Evolutionary conservation across 1,284 basidiomycete species (phyloP).

Genomic region (Gomphus bonarii): DNA sequence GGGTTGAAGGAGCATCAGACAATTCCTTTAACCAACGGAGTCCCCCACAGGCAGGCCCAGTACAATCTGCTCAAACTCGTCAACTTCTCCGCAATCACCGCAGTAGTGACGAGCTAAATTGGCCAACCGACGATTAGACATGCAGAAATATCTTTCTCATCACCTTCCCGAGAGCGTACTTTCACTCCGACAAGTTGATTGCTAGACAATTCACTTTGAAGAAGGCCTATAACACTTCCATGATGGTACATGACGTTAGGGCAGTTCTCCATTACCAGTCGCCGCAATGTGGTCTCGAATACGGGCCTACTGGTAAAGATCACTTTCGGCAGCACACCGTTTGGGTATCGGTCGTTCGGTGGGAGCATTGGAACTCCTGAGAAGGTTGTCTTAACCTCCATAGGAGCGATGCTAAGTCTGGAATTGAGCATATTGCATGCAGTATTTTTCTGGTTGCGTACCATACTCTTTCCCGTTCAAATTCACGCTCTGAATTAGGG

Average conservation of each 20-base stretch:
- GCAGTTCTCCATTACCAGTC: neutral
- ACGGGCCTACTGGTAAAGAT: neutral
- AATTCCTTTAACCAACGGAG: neutral
- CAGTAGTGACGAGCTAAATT: neutral
- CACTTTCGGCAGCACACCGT: neutral
- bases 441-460: too few species aligned
- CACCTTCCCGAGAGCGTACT: neutral
- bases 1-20: neutral
- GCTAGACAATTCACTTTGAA: neutral
- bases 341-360: neutral
- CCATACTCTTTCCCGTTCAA: neutral
- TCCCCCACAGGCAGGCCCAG: slow-evolving; percentile 15
- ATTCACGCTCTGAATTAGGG: neutral
- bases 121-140: neutral
- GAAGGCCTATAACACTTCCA: neutral
- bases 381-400: neutral
- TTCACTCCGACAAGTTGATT: neutral
- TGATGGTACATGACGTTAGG: neutral
- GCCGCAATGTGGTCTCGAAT: neutral
- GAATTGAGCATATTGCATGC: neutral
- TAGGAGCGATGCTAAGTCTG: neutral
- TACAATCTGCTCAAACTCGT: slow-evolving; percentile 16
- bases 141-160: neutral
- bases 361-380: neutral
- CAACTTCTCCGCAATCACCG: too few species aligned